Evolutionary conservation across 1,139 yeast genomes (phyloP), one percentile per base, ranked within the genome.

Genomic region (Yamadazyma trypodendri): DNA sequence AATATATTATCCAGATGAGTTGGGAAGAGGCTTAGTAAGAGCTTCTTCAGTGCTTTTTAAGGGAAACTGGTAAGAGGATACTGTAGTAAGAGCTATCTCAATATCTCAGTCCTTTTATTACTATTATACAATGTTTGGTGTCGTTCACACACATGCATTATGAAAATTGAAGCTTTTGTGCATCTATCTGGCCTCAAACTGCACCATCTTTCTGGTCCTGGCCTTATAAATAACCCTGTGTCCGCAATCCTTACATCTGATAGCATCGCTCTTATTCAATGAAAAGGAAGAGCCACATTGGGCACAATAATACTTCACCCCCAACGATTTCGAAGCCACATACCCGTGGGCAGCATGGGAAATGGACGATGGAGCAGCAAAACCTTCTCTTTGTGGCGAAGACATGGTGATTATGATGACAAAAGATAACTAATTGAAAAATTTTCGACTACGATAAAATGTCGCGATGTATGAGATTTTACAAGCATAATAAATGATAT

Each of bases 201-300:
- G 79, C 49, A 80, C 94, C 95, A 90, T 88, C 69, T 97, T 80
- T 72, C 90, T 85, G 34, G 97, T 90, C 72, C 98, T 83, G 49
- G 96, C 96, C 72, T 92, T 92, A 72, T 92, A 88, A 50, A 92
- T 73, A 46, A 92, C 97, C 68, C 98, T 84, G 68, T 92, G 98
- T 44, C 98, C 98, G 65, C 98, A 92, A 55, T 90, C 96, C 66
- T 90, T 90, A 71, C 98, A 92, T 71, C 98, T 86, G 49, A 92
- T 96, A 37, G 97, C 96, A 63, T 92, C 98, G 52, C 87, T 88
- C 68, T 92, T 88, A 42, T 90, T 84, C 53, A 92, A 77, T 6
- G 95, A 81, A 52, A 90, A 85, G 38, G 84, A 81, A 42, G 92
- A 81, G 10, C 97, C 96, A 66, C 98, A 92, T 69, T 89, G 95